A percentile compares a stretch with the other conserved stretches of the same genome.
Conservation (phyloP, 148 eudicot species). For the Camellia granthamiana region DNA sequence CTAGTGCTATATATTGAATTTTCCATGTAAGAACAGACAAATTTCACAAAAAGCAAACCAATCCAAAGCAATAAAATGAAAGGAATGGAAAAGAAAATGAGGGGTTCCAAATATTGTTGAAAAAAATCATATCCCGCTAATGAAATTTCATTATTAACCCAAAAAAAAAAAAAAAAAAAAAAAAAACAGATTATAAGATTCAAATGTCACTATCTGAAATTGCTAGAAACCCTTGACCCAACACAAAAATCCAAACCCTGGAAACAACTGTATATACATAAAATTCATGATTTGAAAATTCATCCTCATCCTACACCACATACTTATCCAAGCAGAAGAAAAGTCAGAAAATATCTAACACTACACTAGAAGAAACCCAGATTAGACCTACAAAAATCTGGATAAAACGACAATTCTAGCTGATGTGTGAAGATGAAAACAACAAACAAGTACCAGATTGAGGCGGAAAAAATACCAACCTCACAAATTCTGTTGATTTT, state of each 20-base stretch:
- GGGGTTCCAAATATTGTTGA: not conserved
- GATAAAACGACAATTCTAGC: not conserved
- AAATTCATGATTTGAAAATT: conserved; percentile 29
- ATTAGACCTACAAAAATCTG: conserved; percentile 3
- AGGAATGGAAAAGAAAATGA: not conserved
- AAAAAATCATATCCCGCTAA: conserved; percentile 4
- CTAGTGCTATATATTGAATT: not conserved
- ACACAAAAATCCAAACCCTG: conserved; percentile 26
- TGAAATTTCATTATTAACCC: not conserved
- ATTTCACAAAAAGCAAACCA: not conserved
- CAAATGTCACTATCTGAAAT: conserved; percentile 24
- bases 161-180: not conserved
- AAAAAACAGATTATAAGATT: not conserved
- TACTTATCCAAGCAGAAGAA: conserved; percentile 30
- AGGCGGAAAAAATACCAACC: not conserved
- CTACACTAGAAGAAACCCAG: not conserved
- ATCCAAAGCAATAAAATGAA: not conserved
- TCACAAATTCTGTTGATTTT: not conserved
- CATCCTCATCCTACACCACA: conserved; percentile 37
- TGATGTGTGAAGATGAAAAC: conserved; percentile 1
- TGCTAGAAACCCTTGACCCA: conserved; percentile 27
- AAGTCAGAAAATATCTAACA: conserved; percentile 31
- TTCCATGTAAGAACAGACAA: not conserved
- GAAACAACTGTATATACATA: conserved; percentile 20
- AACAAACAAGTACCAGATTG: not conserved